phyloP scores from a whole-genome alignment of 345 rosid genomes.

The Lepidium aucheri region DNA sequence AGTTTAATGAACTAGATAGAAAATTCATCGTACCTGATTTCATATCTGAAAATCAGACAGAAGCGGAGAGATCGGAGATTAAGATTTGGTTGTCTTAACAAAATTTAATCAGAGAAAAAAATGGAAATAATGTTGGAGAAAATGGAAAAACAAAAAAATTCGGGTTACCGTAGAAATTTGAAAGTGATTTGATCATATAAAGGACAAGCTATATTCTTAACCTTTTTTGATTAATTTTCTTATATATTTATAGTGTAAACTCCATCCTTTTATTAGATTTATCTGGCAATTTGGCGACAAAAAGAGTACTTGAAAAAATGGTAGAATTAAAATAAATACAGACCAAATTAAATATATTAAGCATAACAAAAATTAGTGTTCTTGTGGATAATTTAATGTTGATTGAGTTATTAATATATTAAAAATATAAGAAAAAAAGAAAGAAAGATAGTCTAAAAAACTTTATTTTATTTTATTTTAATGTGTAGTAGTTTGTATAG shows the following conservation, averaged over 20 bases:
- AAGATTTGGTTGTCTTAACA: slow-evolving; percentile 1
- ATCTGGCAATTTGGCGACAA: too few species aligned
- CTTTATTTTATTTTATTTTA: neutral
- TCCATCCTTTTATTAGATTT: neutral
- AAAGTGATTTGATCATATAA: slow-evolving; percentile 14
- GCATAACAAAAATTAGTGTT: too few species aligned
- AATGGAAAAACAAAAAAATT: slow-evolving; percentile 2
- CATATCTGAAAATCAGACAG: slow-evolving; percentile 9
- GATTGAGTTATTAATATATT: too few species aligned
- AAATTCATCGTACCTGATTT: slow-evolving; percentile 1
- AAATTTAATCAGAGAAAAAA: neutral
- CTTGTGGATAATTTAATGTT: too few species aligned
- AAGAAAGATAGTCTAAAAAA: too few species aligned
- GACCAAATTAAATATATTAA: too few species aligned
- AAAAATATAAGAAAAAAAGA: too few species aligned
- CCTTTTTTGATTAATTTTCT: neutral
- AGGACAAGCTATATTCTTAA: neutral
- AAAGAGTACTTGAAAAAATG: too few species aligned
- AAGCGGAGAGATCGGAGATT: slow-evolving; percentile 4
- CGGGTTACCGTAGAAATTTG: slow-evolving; percentile 18
- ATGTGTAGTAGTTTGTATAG: neutral
- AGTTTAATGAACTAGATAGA: neutral
- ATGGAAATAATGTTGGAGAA: neutral
- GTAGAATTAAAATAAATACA: too few species aligned
- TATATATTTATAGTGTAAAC: neutral